These are phyloP conservation scores for Dalechampia spathulata DNA, from an alignment of 441 rosid genomes.

Conservation along the genomic window DNA sequence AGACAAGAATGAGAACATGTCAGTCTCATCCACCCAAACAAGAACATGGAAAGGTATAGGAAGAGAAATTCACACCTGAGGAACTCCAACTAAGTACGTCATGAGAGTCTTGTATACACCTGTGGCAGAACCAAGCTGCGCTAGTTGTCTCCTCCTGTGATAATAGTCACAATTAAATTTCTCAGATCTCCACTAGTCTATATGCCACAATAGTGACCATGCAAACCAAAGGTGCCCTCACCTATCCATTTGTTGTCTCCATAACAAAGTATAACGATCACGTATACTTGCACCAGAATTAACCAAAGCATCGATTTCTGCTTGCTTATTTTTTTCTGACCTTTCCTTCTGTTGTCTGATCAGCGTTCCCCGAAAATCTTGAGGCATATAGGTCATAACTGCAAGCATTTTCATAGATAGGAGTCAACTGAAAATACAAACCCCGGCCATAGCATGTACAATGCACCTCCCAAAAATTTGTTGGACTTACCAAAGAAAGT, in stretches of 20 bases:
- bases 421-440: constrained; percentile 4
- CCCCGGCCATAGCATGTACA: background rate
- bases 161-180: constrained; percentile 6
- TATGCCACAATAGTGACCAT: constrained; percentile 1
- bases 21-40: background rate
- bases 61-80: constrained; percentile 46
- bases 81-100: constrained; percentile 97
- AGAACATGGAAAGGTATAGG: background rate
- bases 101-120: constrained; percentile 98
- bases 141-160: constrained; percentile 86
- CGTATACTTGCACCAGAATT: constrained; percentile 77
- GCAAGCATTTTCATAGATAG: constrained; percentile 19
- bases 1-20: background rate
- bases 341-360: constrained; percentile 88
- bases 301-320: constrained; percentile 77
- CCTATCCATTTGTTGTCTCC: constrained; percentile 99
- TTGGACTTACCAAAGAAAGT: background rate
- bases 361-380: constrained; percentile 91
- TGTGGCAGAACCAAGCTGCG: constrained; percentile 94
- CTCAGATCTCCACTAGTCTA: too few species aligned
- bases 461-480: background rate
- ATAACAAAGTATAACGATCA: constrained; percentile 71
- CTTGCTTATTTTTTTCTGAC: constrained; percentile 96
- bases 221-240: constrained; percentile 25
- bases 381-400: constrained; percentile 99